Evolutionary conservation across 2,329 filamentous ascomycete species (phyloP).

Genomic region (Didymella glomerata): DNA sequence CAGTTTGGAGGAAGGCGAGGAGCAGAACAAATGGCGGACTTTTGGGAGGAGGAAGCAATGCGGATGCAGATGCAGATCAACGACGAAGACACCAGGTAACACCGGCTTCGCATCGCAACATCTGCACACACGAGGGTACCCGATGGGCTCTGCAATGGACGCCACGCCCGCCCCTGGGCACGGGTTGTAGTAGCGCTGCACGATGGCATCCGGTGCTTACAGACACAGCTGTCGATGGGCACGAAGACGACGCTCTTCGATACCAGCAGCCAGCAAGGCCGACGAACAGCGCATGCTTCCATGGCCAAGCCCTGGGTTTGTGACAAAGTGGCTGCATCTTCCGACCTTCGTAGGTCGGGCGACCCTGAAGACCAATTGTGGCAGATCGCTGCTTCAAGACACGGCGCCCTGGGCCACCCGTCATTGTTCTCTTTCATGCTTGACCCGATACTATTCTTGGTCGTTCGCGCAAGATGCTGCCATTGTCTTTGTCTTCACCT

Average conservation of each 20-base stretch:
- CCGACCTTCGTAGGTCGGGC: not conserved
- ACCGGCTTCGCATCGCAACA: constrained; percentile 3
- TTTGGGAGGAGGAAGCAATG: constrained; percentile 49
- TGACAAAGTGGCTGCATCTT: not conserved
- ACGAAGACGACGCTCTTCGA: not conserved
- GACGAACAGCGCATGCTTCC: not conserved
- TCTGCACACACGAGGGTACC: not conserved
- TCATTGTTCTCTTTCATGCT: not conserved
- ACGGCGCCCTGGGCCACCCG: not conserved
- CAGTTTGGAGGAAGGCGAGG: constrained; percentile 55
- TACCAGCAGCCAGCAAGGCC: not conserved
- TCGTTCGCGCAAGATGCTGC: too few species aligned
- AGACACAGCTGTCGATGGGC: not conserved
- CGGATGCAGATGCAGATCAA: constrained; percentile 50
- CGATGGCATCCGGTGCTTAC: not conserved
- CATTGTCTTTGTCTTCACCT: constrained; percentile 2
- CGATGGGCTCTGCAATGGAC: not conserved
- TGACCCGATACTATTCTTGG: not conserved
- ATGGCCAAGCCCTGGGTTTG: not conserved
- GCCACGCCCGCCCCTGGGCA: too few species aligned
- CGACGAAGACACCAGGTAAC: constrained; percentile 38
- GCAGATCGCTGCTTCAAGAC: not conserved
- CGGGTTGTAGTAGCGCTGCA: not conserved
- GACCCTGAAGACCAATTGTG: not conserved
- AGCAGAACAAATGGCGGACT: constrained; percentile 54